Conservation (phyloP, 805 yeast genomes). For the Zygotorulaspora danielsina region DNA sequence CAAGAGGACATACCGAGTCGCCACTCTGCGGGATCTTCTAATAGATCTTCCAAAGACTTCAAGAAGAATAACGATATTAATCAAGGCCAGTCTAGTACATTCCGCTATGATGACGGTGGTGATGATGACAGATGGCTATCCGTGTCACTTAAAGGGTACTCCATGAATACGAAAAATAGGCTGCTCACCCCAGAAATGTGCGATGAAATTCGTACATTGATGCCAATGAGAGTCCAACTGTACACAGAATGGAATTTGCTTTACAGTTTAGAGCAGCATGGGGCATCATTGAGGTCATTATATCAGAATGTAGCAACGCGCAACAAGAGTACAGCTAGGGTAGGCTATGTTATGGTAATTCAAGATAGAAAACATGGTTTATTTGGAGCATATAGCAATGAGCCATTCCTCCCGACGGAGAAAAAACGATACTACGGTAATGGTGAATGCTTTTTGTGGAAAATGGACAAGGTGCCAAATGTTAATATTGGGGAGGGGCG, state of each 20-base stretch:
- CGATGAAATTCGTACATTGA: constrained; percentile 61
- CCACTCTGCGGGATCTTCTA: constrained; percentile 10
- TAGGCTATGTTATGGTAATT: constrained; percentile 72
- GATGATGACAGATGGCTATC: constrained; percentile 48
- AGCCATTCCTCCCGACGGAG: constrained; percentile 65
- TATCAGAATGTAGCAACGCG: constrained; percentile 54
- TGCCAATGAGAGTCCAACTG: constrained; percentile 78
- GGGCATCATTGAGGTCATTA: constrained; percentile 77
- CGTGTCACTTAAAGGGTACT: constrained; percentile 57
- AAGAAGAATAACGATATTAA: constrained; percentile 3
- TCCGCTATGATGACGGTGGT: constrained; percentile 2
- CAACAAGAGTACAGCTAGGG: constrained; percentile 40
- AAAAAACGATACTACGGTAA: constrained; percentile 79
- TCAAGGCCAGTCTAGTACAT: background rate
- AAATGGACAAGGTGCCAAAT: constrained; percentile 46
- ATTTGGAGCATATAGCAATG: constrained; percentile 81
- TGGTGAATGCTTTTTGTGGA: constrained; percentile 95
- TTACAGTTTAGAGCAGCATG: constrained; percentile 89
- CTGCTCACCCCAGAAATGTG: constrained; percentile 62
- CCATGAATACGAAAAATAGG: constrained; percentile 50
- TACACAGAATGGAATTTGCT: constrained; percentile 70
- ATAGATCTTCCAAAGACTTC: constrained; percentile 2
- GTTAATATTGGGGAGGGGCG: constrained; percentile 9
- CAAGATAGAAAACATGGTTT: constrained; percentile 57
- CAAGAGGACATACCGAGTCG: constrained; percentile 4